Evolutionary conservation across 495 filamentous ascomycete species (phyloP).

Genomic region (Chaetomium fimeti): DNA sequence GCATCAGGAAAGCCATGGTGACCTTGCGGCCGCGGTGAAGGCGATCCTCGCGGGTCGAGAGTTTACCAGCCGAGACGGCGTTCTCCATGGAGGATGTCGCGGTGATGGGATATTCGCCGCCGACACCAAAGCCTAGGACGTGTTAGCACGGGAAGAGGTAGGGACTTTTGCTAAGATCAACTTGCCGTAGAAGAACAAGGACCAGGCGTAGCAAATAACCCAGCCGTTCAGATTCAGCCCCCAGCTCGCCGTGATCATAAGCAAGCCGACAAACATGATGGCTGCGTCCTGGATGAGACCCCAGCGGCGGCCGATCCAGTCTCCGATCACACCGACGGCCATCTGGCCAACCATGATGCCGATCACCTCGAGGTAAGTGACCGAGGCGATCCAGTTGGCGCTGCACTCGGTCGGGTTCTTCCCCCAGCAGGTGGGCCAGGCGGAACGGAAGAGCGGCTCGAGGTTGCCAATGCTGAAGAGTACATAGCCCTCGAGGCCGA

Average conservation of each 20-base stretch:
- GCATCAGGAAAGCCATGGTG: constrained; percentile 92
- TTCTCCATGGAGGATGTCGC: constrained; percentile 96
- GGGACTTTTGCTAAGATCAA: neutral
- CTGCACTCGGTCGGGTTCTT: constrained; percentile 59
- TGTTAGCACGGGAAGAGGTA: neutral
- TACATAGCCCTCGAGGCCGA: constrained; percentile 88
- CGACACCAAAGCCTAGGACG: constrained; percentile 67
- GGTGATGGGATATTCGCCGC: constrained; percentile 93
- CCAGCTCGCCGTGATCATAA: constrained; percentile 87
- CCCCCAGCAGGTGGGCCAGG: constrained; percentile 74
- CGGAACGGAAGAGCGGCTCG: constrained; percentile 66
- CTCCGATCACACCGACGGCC: constrained; percentile 63
- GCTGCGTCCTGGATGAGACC: constrained; percentile 89
- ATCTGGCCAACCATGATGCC: constrained; percentile 89
- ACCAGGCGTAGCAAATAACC: constrained; percentile 91
- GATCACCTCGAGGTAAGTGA: constrained; percentile 81
- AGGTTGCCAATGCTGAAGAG: constrained; percentile 93
- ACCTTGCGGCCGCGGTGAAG: constrained; percentile 91
- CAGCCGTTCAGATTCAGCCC: constrained; percentile 79
- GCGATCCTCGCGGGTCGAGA: constrained; percentile 86
- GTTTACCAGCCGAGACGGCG: constrained; percentile 73
- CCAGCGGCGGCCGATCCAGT: constrained; percentile 80
- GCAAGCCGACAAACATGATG: constrained; percentile 84
- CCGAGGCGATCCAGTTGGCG: constrained; percentile 68
- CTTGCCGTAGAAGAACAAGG: constrained; percentile 80